phyloP scores from a whole-genome alignment of 495 filamentous ascomycete genomes.

The Parathielavia hyrcaniae region DNA sequence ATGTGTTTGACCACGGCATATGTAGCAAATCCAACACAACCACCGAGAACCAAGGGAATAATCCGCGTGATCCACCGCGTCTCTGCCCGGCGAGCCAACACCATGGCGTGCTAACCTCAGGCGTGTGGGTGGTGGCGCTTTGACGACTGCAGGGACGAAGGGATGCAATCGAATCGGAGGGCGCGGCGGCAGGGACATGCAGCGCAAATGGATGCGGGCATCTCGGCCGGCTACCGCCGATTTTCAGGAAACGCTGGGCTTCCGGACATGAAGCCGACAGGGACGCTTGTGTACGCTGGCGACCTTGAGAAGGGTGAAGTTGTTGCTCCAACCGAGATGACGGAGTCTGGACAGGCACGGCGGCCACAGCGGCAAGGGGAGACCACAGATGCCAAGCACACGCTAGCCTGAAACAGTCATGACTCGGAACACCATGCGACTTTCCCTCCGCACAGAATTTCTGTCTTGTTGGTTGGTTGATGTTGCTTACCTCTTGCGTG shows the following conservation, averaged over 20 bases:
- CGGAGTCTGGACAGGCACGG: neutral
- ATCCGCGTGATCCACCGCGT: conserved; percentile 44
- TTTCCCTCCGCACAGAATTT: too few species aligned
- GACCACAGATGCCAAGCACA: too few species aligned
- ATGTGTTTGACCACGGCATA: conserved; percentile 40
- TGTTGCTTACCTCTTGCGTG: too few species aligned
- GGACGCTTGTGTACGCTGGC: too few species aligned
- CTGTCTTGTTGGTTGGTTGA: too few species aligned
- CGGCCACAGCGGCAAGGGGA: too few species aligned
- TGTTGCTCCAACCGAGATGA: neutral
- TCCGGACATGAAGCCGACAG: neutral
- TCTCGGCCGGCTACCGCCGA: conserved; percentile 1
- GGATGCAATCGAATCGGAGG: neutral
- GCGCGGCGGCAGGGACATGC: conserved; percentile 2
- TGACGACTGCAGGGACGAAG: neutral
- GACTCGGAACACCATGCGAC: too few species aligned
- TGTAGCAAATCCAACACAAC: conserved; percentile 35
- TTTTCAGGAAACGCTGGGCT: neutral
- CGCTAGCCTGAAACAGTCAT: too few species aligned
- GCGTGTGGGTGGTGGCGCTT: neutral
- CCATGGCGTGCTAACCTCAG: conserved; percentile 20
- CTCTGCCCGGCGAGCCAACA: conserved; percentile 31
- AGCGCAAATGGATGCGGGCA: neutral
- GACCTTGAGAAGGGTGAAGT: neutral
- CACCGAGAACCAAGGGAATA: conserved; percentile 38